Evolutionary conservation across 2,329 filamentous ascomycete genomes (phyloP).

Genomic region (Huntiella decipiens): DNA sequence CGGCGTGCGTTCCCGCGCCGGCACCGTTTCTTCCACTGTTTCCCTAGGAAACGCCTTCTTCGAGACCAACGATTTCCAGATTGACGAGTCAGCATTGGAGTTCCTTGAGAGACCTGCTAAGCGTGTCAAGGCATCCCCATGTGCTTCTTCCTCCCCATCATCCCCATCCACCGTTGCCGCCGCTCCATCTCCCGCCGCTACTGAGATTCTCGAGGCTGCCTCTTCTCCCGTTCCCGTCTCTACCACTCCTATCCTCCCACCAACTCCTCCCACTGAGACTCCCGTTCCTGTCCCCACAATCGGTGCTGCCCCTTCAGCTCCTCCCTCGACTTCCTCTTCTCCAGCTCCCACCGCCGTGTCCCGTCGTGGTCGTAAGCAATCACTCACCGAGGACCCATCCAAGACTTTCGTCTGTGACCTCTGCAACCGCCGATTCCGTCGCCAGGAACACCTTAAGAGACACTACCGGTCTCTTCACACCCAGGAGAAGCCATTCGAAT

Average conservation of each 20-base stretch:
- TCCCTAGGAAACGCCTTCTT: constrained; percentile 61
- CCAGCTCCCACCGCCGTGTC: constrained; percentile 43
- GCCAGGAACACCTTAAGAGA: constrained; percentile 95
- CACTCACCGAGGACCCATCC: constrained; percentile 86
- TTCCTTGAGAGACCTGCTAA: constrained; percentile 22
- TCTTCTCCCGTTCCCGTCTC: not conserved
- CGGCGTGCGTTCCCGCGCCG: constrained; percentile 48
- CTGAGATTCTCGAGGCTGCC: not conserved
- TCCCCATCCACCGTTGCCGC: constrained; percentile 16
- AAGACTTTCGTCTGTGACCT: constrained; percentile 97
- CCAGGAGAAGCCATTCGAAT: constrained; percentile 96
- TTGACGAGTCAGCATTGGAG: constrained; percentile 46
- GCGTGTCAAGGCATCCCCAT: constrained; percentile 31
- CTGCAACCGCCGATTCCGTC: constrained; percentile 91
- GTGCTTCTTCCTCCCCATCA: constrained; percentile 24
- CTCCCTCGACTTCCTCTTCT: constrained; percentile 18
- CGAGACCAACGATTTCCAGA: constrained; percentile 57
- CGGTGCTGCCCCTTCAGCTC: constrained; percentile 17
- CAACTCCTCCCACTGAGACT: not conserved
- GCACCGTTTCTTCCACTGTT: constrained; percentile 47
- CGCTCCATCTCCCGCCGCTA: constrained; percentile 18
- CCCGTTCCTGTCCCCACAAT: constrained; percentile 15
- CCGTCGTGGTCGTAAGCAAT: constrained; percentile 95
- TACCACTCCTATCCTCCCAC: not conserved
- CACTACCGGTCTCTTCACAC: constrained; percentile 98